Base-by-base conservation (phyloP, 805 yeast genomes). In the Metschnikowia cubensis region DNA sequence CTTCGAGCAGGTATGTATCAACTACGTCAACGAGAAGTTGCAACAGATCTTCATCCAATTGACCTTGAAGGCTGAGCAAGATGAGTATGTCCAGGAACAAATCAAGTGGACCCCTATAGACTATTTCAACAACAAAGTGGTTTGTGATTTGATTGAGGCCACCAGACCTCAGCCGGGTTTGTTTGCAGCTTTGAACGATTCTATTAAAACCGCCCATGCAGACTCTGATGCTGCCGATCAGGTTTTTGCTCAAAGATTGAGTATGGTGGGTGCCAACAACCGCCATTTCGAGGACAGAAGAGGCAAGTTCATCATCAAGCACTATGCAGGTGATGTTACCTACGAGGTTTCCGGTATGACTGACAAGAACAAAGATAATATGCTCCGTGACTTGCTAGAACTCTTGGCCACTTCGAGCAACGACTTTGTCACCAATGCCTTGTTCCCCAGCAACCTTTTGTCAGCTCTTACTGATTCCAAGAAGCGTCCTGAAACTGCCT, bases 261-360 rank as follows among this genome's bases (percentile, higher is more conserved):
- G 89, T 58, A 77, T 88, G 82, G 87, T 94, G 51, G 77, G 76
- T 7, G 75, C 90, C 6, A 69, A 79, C 20, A 91, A 90, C 67
- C 85, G 88, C 21, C 95, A 94, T 67, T 90, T 94, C 64, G 97
- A 91, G 61, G 80, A 87, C 60, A 83, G 99, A 63, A 84, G 87
- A 55, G 80, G 84, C 33, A 92, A 94, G 67, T 94, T 94, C 59
- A 73, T 94, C 49, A 82, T 94, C 63, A 91, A 89, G 71, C 99
- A 94, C 70, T 94, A 94, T 72, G 99, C 99, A 20, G 99, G 99
- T 64, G 99, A 94, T 71, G 99, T 94, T 43, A 87, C 90, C 11
- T 94, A 94, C 64, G 96, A 91, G 55, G 84, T 91, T 47, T 73
- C 76, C 31, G 86, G 87, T 6, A 90, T 94, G 88, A 94, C 99